Evolutionary conservation across 306 rosid species (phyloP), one percentile per base, ranked within the genome.

Genomic region (Chamaecrista fasciculata): DNA sequence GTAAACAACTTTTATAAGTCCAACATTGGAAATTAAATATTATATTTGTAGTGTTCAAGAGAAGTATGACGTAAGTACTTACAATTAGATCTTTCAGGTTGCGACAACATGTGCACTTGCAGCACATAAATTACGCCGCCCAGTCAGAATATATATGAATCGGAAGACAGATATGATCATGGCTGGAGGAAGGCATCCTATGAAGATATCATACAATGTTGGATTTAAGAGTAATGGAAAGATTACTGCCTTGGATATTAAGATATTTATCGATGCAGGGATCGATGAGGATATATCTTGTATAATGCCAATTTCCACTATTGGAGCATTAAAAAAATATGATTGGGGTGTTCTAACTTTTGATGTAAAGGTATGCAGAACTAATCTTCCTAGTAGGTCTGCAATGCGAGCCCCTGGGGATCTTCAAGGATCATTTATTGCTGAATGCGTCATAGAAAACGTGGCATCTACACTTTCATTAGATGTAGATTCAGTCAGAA

Each of bases 121-220:
- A 60, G 97, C 98, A 47, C 86, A 86, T 57, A 88, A 94, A 63
- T 79, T 94, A 78, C 76, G 69, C 10, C 72, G 85, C 58, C 97
- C 98, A 6, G 95, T 94, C 29, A 84, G 96, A 83, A 86, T 71
- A 2, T 94, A 88, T 76, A 73, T 85, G 18, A 81, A 85, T 82
- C 90, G 98, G 50, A 90, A 88, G 89, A 80, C 84, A 2, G 98
- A 94, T 71, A 90, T 90, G 97, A 85, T 94, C 75, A 83, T 86
- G 86, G 89, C 95, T 15, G 98, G 97, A 73, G 98, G 98, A 75
- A 82, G 98, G 76, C 98, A 92, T 83, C 95, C 98, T 29, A 82
- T 92, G 91, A 89, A 87, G 79, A 81, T 92, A 71, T 83, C 78
- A 25, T 92, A 89, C 75, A 83, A 66, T 73, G 96, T 87, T 33